These are phyloP conservation scores for Hypoxylon sp. DNA, from an alignment of 2,329 filamentous ascomycete genomes.

Conservation along the genomic window DNA sequence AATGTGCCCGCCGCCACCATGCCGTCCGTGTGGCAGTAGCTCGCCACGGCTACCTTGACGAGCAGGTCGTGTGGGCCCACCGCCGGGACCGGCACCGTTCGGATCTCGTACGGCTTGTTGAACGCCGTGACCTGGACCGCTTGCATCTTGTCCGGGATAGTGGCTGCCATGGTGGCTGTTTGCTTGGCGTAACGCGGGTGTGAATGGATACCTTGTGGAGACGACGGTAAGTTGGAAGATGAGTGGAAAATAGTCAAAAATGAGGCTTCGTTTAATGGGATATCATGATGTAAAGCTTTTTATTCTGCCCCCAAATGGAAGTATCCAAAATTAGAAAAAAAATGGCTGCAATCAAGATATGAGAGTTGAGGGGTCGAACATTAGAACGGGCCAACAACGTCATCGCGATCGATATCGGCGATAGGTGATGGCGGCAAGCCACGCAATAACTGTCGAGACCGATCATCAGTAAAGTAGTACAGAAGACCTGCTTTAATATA, in stretches of 20 bases:
- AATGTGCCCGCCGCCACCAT: constrained; percentile 63
- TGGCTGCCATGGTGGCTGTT: constrained; percentile 5
- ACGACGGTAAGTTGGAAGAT: no score
- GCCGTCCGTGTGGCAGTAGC: constrained; percentile 68
- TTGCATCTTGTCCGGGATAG: constrained; percentile 42
- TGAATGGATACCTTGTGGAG: no score
- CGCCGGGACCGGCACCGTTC: constrained; percentile 56
- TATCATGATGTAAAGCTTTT: no score
- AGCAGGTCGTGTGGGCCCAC: constrained; percentile 63
- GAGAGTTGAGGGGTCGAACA: constrained; percentile 3
- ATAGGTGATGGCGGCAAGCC: background rate
- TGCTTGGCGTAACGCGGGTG: no score
- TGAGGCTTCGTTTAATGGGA: no score
- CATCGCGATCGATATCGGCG: constrained; percentile 3
- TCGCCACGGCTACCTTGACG: constrained; percentile 66
- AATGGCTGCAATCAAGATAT: no score
- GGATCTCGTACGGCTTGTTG: constrained; percentile 63
- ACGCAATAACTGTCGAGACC: background rate
- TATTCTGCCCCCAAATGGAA: no score
- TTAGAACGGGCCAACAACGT: background rate
- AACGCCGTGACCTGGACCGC: constrained; percentile 50
- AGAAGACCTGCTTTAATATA: no score
- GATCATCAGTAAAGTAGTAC: no score
- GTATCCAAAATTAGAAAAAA: no score
- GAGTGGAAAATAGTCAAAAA: no score